Percentiles rank a stretch among this genome's conserved stretches.
phyloP scores from a whole-genome alignment of 2,329 filamentous ascomycete genomes.

The Lecanicillium sp. region DNA sequence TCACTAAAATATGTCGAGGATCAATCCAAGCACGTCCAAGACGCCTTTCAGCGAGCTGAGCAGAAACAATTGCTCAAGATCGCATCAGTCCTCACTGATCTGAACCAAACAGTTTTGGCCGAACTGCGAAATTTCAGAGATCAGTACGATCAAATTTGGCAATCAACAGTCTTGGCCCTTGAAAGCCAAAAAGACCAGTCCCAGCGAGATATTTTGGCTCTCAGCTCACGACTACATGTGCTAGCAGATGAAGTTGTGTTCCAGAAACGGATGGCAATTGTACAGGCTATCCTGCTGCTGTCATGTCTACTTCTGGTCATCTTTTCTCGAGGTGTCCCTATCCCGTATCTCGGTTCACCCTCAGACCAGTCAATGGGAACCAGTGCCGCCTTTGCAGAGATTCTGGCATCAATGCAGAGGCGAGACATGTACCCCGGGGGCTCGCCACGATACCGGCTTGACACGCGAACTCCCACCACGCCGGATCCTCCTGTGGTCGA shows the following conservation, averaged over 20 bases:
- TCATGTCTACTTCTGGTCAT: slow-evolving; percentile 83
- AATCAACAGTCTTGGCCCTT: slow-evolving; percentile 86
- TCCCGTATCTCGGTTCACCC: slow-evolving; percentile 27
- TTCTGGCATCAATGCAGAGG: slow-evolving; percentile 17
- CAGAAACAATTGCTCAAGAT: slow-evolving; percentile 82
- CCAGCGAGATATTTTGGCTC: slow-evolving; percentile 73
- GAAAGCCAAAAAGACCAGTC: slow-evolving; percentile 83
- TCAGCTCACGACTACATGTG: slow-evolving; percentile 74
- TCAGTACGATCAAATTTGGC: slow-evolving; percentile 95
- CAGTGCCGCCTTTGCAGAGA: slow-evolving; percentile 18
- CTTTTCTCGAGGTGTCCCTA: slow-evolving; percentile 55
- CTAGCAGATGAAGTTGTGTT: slow-evolving; percentile 88
- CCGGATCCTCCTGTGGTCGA: not conserved
- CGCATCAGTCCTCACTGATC: slow-evolving; percentile 68
- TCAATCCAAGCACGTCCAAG: slow-evolving; percentile 82
- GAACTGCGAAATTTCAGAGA: slow-evolving; percentile 73
- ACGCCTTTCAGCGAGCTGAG: slow-evolving; percentile 80
- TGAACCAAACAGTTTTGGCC: slow-evolving; percentile 82
- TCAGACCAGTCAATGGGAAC: slow-evolving; percentile 22
- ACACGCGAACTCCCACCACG: not conserved
- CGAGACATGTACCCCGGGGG: slow-evolving; percentile 10
- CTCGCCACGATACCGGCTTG: slow-evolving; percentile 1
- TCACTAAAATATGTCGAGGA: slow-evolving; percentile 96
- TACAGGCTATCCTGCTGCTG: slow-evolving; percentile 81
- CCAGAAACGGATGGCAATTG: slow-evolving; percentile 86